These are phyloP conservation scores for Emydomyces testavorans DNA, from an alignment of 2,329 filamentous ascomycete genomes.

Conservation along the genomic window DNA sequence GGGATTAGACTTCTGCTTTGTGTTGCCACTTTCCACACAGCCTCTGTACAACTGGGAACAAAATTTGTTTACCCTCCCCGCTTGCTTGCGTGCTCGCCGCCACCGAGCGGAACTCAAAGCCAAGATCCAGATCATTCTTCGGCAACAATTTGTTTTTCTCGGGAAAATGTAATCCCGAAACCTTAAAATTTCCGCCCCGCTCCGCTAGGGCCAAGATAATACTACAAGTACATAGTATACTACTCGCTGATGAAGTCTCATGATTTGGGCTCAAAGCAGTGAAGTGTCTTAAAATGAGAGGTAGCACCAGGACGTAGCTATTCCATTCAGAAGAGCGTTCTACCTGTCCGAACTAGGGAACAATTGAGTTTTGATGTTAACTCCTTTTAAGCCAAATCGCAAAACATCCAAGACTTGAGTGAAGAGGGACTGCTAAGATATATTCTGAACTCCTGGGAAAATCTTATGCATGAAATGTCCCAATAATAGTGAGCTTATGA, in stretches of 20 bases:
- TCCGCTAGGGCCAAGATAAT: no score
- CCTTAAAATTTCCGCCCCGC: conserved; percentile 2
- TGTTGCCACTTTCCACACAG: no score
- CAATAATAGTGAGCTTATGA: no score
- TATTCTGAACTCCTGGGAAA: neutral
- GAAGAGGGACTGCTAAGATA: neutral
- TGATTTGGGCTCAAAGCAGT: no score
- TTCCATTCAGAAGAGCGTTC: neutral
- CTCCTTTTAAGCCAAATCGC: neutral
- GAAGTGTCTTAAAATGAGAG: no score
- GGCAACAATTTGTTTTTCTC: neutral
- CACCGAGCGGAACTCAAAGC: neutral
- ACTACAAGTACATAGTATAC: no score
- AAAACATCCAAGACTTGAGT: neutral
- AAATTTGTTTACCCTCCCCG: no score
- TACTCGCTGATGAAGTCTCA: no score
- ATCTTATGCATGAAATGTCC: no score
- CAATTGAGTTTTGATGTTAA: neutral
- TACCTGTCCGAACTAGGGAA: neutral
- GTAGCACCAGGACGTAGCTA: no score
- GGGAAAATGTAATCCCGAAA: neutral
- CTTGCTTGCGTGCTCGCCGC: neutral
- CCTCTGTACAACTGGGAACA: no score
- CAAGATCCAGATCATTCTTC: conserved; percentile 4
- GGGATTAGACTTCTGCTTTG: no score